A percentile compares a stretch with the other conserved stretches of the same genome.
phyloP scores from a whole-genome alignment of 257 asterid species.

The Thymus quinquecostatus region DNA sequence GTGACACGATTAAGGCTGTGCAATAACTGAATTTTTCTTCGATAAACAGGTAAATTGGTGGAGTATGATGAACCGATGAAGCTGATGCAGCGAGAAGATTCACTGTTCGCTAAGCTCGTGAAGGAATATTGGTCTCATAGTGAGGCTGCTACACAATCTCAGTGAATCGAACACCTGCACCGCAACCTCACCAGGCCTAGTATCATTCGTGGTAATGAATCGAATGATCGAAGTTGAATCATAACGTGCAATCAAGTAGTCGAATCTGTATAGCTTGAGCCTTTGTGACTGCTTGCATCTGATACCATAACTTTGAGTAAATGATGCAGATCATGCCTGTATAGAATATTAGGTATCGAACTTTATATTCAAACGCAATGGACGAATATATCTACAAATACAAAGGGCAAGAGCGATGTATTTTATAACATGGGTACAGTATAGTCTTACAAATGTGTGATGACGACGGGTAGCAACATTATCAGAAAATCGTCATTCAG shows the following conservation, averaged over 20 bases:
- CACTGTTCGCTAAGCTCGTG: slow-evolving; percentile 79
- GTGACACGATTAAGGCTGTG: not conserved
- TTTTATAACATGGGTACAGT: not conserved
- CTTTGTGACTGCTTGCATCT: slow-evolving; percentile 1
- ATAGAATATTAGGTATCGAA: slow-evolving; percentile 2
- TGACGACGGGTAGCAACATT: not conserved
- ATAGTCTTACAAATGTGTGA: not conserved
- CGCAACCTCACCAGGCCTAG: too few species aligned
- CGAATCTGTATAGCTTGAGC: slow-evolving; percentile 12
- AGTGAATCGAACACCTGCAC: slow-evolving; percentile 19
- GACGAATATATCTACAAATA: not conserved
- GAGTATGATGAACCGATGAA: slow-evolving; percentile 83
- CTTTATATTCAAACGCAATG: not conserved
- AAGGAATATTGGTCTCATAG: slow-evolving; percentile 88
- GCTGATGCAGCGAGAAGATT: slow-evolving; percentile 71
- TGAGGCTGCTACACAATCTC: slow-evolving; percentile 46
- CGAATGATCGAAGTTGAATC: not conserved
- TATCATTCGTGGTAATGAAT: not conserved
- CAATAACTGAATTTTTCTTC: not conserved
- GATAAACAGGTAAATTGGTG: slow-evolving; percentile 63
- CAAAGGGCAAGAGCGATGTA: not conserved
- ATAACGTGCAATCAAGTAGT: not conserved
- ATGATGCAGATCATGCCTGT: not conserved
- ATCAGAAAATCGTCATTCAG: not conserved
- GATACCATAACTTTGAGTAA: not conserved